Conservation (phyloP, 1,284 basidiomycete species). For the Cystobasidium slooffiae region DNA sequence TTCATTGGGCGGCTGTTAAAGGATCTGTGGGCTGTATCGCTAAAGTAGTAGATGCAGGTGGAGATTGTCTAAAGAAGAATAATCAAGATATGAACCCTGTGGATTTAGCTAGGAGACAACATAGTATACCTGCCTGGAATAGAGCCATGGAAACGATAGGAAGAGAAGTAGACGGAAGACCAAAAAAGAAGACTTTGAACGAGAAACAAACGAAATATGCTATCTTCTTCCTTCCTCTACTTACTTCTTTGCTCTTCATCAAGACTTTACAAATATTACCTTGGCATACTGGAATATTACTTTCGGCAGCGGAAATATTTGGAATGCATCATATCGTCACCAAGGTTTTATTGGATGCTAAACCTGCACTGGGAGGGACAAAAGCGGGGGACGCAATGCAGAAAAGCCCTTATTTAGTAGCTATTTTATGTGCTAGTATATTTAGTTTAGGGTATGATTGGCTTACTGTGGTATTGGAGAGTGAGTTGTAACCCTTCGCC, state of each 20-base stretch:
- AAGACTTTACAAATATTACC: conserved; percentile 75
- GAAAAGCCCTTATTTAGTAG: conserved; percentile 79
- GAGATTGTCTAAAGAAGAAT: conserved; percentile 79
- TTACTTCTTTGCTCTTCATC: conserved; percentile 81
- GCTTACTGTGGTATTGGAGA: conserved; percentile 72
- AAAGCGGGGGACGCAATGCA: conserved; percentile 55
- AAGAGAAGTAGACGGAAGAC: conserved; percentile 52
- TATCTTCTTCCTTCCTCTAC: conserved; percentile 78
- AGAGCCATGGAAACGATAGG: conserved; percentile 81
- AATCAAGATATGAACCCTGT: conserved; percentile 82
- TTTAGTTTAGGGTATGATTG: conserved; percentile 85
- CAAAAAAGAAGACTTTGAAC: conserved; percentile 45
- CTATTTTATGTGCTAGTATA: conserved; percentile 83
- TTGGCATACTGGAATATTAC: conserved; percentile 83
- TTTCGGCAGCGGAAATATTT: conserved; percentile 83
- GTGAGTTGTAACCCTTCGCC: conserved; percentile 58
- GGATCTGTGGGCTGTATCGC: conserved; percentile 85
- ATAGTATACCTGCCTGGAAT: conserved; percentile 83
- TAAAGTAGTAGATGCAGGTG: conserved; percentile 80
- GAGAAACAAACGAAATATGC: conserved; percentile 72
- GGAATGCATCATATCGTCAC: conserved; percentile 91
- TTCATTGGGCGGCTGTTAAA: conserved; percentile 99
- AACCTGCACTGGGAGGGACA: conserved; percentile 58
- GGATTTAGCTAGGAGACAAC: conserved; percentile 94
- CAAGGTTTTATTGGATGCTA: conserved; percentile 71